A percentile compares a stretch with the other conserved stretches of the same genome.
Conservation (phyloP, 2,329 filamentous ascomycete genomes). For the Colletotrichum gigasporum region DNA sequence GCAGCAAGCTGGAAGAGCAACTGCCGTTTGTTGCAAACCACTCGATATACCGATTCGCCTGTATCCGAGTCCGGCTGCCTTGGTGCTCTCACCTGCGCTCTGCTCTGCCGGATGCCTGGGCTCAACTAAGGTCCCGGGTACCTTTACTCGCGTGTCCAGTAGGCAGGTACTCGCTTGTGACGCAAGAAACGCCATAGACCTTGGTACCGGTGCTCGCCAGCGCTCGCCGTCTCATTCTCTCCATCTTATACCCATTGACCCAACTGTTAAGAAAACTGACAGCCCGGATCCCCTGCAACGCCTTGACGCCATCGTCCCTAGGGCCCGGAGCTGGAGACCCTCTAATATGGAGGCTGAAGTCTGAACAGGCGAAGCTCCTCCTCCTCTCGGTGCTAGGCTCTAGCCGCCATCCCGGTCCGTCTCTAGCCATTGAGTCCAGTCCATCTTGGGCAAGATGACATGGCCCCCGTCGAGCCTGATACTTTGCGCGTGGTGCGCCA, state of each 20-base stretch:
- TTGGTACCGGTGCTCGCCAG: too few species aligned
- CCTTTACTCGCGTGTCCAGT: neutral
- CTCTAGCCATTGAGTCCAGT: neutral
- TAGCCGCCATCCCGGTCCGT: conserved; percentile 7
- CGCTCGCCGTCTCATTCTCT: neutral
- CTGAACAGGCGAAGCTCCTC: conserved; percentile 5
- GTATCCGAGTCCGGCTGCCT: too few species aligned
- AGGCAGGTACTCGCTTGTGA: too few species aligned
- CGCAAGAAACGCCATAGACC: too few species aligned
- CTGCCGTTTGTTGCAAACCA: conserved; percentile 44
- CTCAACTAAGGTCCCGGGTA: too few species aligned
- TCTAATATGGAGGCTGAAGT: conserved; percentile 11
- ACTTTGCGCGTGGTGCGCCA: conserved; percentile 1
- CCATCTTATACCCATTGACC: neutral
- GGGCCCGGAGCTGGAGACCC: conserved; percentile 16
- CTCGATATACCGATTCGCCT: conserved; percentile 39
- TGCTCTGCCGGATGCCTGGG: neutral
- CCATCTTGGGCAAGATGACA: neutral
- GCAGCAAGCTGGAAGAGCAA: conserved; percentile 8
- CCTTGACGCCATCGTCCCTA: conserved; percentile 4
- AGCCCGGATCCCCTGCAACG: conserved; percentile 1
- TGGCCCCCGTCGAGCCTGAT: neutral
- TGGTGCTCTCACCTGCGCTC: too few species aligned
- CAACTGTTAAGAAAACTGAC: neutral
- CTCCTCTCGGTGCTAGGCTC: neutral